These are phyloP conservation scores for Chytriomyces hyalinus DNA, from an alignment of 192 early-diverging fungal genomes.

Conservation along the genomic window DNA sequence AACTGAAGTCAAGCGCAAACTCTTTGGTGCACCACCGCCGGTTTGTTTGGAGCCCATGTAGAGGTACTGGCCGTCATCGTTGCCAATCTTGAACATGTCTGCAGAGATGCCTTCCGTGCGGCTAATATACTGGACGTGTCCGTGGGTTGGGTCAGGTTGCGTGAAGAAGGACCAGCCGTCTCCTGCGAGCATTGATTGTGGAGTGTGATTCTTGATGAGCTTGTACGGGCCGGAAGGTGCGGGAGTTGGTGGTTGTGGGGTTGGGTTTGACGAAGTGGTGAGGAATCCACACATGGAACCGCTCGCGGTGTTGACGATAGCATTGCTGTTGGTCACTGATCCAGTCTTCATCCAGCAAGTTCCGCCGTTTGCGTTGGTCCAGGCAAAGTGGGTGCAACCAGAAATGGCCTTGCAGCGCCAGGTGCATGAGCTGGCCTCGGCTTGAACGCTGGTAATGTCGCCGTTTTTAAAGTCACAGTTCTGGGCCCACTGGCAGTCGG, in stretches of 20 bases:
- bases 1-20: conserved; percentile 37
- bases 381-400: conserved; percentile 29
- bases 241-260: not conserved
- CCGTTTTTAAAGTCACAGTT: not conserved
- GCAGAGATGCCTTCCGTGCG: not conserved
- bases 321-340: not conserved
- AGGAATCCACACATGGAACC: not conserved
- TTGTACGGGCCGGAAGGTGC: conserved; percentile 6
- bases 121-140: conserved; percentile 37
- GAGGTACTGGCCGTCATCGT: not conserved
- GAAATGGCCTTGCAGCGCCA: not conserved
- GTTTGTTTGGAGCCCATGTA: not conserved
- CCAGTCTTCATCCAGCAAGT: conserved; percentile 33
- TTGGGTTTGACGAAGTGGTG: not conserved
- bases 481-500: not conserved
- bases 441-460: not conserved
- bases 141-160: conserved; percentile 42
- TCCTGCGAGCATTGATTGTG: conserved; percentile 40
- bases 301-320: not conserved
- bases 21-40: conserved; percentile 30
- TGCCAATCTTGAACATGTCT: not conserved
- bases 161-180: conserved; percentile 42
- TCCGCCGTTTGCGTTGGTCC: conserved; percentile 29
- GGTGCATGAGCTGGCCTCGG: not conserved
- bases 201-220: conserved; percentile 24